Percentiles rank a stretch among this genome's conserved stretches.
phyloP scores from a whole-genome alignment of 2,329 filamentous ascomycete genomes.

The Fusarium pininemorale region DNA sequence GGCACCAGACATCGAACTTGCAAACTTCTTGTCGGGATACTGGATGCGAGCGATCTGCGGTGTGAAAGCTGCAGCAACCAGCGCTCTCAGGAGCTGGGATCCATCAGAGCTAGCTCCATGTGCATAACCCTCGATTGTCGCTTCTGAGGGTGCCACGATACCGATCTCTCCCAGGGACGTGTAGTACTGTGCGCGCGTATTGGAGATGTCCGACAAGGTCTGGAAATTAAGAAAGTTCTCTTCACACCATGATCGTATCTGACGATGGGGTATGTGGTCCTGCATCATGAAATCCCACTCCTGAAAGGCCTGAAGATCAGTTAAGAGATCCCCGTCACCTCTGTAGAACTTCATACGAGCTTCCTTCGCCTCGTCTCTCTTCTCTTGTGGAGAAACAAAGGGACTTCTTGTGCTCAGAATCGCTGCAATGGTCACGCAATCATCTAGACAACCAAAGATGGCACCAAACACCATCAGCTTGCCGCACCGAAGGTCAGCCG shows the following conservation, averaged over 20 bases:
- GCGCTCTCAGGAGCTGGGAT: slow-evolving; percentile 68
- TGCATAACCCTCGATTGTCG: slow-evolving; percentile 43
- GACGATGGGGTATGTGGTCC: slow-evolving; percentile 66
- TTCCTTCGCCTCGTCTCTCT: slow-evolving; percentile 81
- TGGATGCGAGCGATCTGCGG: slow-evolving; percentile 93
- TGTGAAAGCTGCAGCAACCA: slow-evolving; percentile 77
- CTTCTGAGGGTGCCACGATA: slow-evolving; percentile 65
- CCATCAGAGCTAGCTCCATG: slow-evolving; percentile 41
- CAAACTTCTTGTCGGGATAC: slow-evolving; percentile 96
- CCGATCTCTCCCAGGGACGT: slow-evolving; percentile 86
- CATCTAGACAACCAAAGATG: slow-evolving; percentile 90
- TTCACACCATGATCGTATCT: slow-evolving; percentile 80
- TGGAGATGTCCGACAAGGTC: slow-evolving; percentile 86
- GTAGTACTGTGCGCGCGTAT: slow-evolving; percentile 86
- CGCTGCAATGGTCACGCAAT: slow-evolving; percentile 87
- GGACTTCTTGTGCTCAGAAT: slow-evolving; percentile 91
- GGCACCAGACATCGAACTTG: slow-evolving; percentile 84
- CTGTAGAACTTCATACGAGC: slow-evolving; percentile 78
- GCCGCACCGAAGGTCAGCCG: slow-evolving; percentile 88
- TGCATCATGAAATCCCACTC: slow-evolving; percentile 77
- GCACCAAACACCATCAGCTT: slow-evolving; percentile 96
- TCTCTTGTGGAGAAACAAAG: slow-evolving; percentile 85
- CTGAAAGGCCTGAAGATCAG: slow-evolving; percentile 85
- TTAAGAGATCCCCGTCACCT: slow-evolving; percentile 87
- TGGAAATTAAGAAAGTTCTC: slow-evolving; percentile 86